Percentiles rank a stretch among this genome's conserved stretches.
Evolutionary conservation across 257 asterid species (phyloP).

Genomic region (Nyctanthes arbortristis): DNA sequence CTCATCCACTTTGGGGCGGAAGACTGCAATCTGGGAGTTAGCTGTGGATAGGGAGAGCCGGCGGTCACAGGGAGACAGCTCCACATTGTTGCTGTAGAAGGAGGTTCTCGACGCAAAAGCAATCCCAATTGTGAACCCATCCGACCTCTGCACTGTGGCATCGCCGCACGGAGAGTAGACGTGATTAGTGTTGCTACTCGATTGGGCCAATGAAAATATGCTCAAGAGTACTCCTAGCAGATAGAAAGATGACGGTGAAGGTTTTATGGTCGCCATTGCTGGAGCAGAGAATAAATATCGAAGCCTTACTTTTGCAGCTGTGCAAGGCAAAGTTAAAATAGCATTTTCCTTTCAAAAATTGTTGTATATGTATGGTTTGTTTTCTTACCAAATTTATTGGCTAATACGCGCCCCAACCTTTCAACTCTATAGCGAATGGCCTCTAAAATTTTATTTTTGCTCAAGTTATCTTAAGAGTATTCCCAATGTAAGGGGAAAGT

Average conservation of each 20-base stretch:
- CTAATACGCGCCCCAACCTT: too few species aligned
- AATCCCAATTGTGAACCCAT: slow-evolving; percentile 84
- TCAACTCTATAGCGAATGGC: too few species aligned
- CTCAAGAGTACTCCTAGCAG: slow-evolving; percentile 12
- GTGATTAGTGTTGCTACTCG: slow-evolving; percentile 60
- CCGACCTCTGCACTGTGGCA: slow-evolving; percentile 70
- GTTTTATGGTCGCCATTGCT: slow-evolving; percentile 55
- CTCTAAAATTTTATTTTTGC: too few species aligned
- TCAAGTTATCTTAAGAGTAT: too few species aligned
- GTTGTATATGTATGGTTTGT: too few species aligned
- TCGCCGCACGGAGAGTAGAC: slow-evolving; percentile 83
- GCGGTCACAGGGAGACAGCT: slow-evolving; percentile 84
- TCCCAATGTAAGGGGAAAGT: too few species aligned
- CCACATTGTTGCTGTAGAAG: slow-evolving; percentile 42
- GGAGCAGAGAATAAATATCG: neutral
- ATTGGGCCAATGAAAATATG: slow-evolving; percentile 32
- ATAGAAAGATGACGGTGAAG: slow-evolving; percentile 12
- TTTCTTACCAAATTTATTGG: too few species aligned
- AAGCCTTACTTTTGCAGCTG: too few species aligned
- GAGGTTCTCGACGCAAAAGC: slow-evolving; percentile 53
- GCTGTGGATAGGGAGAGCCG: slow-evolving; percentile 56
- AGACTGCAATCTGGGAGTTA: slow-evolving; percentile 72
- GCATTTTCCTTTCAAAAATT: too few species aligned
- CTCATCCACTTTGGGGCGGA: slow-evolving; percentile 95
- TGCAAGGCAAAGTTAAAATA: too few species aligned